Evolutionary conservation across 495 filamentous ascomycete species (phyloP).

Genomic region (Darksidea phi): DNA sequence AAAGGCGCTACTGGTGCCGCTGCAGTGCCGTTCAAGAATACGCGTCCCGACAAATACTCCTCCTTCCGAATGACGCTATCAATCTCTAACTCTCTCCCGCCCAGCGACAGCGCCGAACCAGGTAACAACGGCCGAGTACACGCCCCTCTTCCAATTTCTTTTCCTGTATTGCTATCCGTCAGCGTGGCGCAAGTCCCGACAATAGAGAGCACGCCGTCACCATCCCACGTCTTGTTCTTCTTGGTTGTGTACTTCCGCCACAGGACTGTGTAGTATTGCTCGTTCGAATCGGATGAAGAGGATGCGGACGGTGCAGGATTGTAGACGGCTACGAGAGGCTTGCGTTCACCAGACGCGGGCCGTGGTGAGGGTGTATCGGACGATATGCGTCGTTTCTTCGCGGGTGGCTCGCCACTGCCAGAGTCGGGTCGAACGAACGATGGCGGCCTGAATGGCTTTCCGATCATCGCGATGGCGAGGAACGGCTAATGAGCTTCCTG

Average conservation of each 20-base stretch:
- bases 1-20: conserved; percentile 4
- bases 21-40: conserved; percentile 46
- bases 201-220: conserved; percentile 69
- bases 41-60: conserved; percentile 61
- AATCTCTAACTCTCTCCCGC: conserved; percentile 73
- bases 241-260: conserved; percentile 75
- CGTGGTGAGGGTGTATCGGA: conserved; percentile 11
- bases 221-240: conserved; percentile 86
- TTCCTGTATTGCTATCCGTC: conserved; percentile 60
- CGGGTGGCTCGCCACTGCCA: conserved; percentile 24
- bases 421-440: conserved; percentile 22
- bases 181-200: conserved; percentile 59
- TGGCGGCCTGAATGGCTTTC: conserved; percentile 33
- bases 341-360: conserved; percentile 33
- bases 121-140: conserved; percentile 57
- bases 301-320: conserved; percentile 38
- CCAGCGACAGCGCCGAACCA: conserved; percentile 62
- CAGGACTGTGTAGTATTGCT: conserved; percentile 65
- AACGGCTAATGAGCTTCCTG: background rate
- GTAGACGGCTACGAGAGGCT: conserved; percentile 46
- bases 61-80: conserved; percentile 62
- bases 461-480: conserved; percentile 21
- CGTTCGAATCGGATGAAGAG: conserved; percentile 25
- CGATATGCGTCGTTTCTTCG: conserved; percentile 42
- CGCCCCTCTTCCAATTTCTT: conserved; percentile 62